These are phyloP conservation scores for Xerocomellus chrysenteron DNA, from an alignment of 768 basidiomycete genomes.

Conservation along the genomic window DNA sequence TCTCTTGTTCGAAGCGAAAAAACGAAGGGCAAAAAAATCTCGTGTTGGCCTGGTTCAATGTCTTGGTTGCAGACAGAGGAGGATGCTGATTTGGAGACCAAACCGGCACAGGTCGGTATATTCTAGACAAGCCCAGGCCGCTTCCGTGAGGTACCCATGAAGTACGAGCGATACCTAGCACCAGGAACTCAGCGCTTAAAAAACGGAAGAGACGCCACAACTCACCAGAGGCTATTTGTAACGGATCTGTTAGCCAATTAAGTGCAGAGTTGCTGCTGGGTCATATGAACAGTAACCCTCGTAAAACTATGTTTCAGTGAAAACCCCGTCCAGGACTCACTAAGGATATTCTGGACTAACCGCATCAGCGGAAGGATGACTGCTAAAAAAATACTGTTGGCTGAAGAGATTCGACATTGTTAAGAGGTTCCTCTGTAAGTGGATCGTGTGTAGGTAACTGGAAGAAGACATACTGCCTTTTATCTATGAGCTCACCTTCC, in stretches of 20 bases:
- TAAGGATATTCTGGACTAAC: neutral
- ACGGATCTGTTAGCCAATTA: neutral
- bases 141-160: neutral
- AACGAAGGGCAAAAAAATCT: neutral
- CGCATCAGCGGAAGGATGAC: neutral
- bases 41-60: neutral
- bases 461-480: conserved; percentile 6
- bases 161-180: neutral
- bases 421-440: neutral
- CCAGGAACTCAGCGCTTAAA: neutral
- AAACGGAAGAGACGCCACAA: neutral
- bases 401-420: conserved; percentile 1
- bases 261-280: neutral
- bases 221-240: neutral
- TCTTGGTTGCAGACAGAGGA: neutral
- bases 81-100: neutral
- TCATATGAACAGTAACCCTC: neutral
- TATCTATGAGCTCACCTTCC: neutral
- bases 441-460: neutral
- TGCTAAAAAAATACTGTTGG: neutral
- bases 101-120: neutral
- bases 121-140: neutral
- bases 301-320: neutral
- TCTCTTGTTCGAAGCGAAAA: too few relatives aligned
- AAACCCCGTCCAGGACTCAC: neutral